phyloP scores from a whole-genome alignment of 2,329 filamentous ascomycete species.

The Penicillium nordicum region DNA sequence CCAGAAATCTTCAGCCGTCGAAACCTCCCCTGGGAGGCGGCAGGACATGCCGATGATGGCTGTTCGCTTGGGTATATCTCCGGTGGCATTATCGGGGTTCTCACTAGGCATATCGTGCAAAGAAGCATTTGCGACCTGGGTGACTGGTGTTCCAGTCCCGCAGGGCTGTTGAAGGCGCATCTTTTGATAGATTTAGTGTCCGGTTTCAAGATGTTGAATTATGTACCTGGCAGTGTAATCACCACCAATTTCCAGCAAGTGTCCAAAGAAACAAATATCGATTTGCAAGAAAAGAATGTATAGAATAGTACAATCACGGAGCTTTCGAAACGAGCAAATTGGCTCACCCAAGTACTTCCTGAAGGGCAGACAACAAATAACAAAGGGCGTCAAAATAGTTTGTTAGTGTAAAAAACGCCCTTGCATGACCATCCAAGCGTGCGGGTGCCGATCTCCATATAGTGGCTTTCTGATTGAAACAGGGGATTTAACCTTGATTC shows the following conservation, averaged over 20 bases:
- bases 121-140: background rate
- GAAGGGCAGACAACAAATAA: background rate
- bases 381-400: slow-evolving; percentile 2
- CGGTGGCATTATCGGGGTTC: background rate
- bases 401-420: slow-evolving; percentile 12
- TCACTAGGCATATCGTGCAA: background rate
- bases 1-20: slow-evolving; percentile 24
- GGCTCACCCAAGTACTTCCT: slow-evolving; percentile 4
- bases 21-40: slow-evolving; percentile 25
- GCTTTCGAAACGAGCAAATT: background rate
- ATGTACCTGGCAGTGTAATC: slow-evolving; percentile 14
- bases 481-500: slow-evolving; percentile 4
- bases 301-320: slow-evolving; percentile 13
- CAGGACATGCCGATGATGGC: slow-evolving; percentile 30
- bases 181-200: background rate
- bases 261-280: slow-evolving; percentile 5
- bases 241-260: slow-evolving; percentile 7
- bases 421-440: slow-evolving; percentile 15
- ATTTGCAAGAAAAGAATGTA: slow-evolving; percentile 8
- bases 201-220: slow-evolving; percentile 7
- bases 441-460: slow-evolving; percentile 14
- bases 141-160: slow-evolving; percentile 13
- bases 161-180: slow-evolving; percentile 20
- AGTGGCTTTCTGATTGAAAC: background rate
- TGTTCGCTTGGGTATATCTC: slow-evolving; percentile 14